Conservation (phyloP, 192 early-diverging fungal genomes). For the Linnemannia elongata region DNA sequence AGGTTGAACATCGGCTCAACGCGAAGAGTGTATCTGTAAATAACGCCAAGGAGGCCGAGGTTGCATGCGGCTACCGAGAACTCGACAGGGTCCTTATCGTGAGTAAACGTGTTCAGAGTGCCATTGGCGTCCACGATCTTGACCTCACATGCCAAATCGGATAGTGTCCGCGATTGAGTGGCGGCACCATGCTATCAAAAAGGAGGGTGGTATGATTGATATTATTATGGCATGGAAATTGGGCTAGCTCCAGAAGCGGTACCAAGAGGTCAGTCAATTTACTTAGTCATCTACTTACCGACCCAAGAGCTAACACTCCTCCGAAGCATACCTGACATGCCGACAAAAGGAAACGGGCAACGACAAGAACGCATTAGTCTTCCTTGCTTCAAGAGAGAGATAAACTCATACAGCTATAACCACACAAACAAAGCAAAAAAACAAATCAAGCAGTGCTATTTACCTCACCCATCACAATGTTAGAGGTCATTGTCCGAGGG, state of each 20-base stretch:
- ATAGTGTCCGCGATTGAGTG: constrained; percentile 17
- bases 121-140: constrained; percentile 36
- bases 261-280: not conserved
- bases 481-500: constrained; percentile 25
- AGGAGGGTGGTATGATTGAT: no score
- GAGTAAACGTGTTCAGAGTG: constrained; percentile 23
- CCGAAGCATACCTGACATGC: constrained; percentile 1
- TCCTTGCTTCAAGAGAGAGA: not conserved
- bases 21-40: no score
- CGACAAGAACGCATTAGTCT: no score
- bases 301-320: constrained; percentile 12
- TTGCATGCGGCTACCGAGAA: constrained; percentile 17
- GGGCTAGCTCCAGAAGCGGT: no score
- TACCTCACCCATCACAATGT: not conserved
- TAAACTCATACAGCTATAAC: no score
- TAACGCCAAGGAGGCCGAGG: no score
- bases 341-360: not conserved
- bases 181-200: constrained; percentile 31
- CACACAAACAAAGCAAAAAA: no score
- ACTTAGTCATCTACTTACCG: not conserved
- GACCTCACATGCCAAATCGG: constrained; percentile 29
- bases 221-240: no score
- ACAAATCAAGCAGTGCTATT: no score
- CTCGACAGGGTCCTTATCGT: constrained; percentile 26
- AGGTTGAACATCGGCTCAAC: constrained; percentile 53